phyloP scores from a whole-genome alignment of 805 yeast species.

The Starmerella tilneyi region DNA sequence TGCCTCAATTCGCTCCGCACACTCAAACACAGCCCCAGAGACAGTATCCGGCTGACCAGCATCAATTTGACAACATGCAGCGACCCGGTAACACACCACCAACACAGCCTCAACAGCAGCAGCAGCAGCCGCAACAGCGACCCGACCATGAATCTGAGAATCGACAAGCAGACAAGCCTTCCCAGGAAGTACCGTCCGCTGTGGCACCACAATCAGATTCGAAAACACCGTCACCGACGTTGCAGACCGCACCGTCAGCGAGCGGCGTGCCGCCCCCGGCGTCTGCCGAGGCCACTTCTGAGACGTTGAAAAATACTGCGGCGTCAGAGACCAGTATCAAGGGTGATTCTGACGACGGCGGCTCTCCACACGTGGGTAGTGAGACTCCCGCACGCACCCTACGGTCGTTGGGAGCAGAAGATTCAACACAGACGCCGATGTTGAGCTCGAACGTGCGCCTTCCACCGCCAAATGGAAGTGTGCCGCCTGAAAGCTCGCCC shows the following conservation, averaged over 20 bases:
- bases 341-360: not conserved
- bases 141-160: too few relatives aligned
- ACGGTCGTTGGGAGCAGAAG: not conserved
- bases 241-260: too few relatives aligned
- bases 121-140: not conserved
- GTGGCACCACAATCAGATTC: too few relatives aligned
- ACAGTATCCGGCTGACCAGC: not conserved
- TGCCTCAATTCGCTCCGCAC: constrained; percentile 7
- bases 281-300: too few relatives aligned
- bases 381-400: constrained; percentile 3
- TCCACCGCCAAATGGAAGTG: constrained; percentile 33
- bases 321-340: not conserved
- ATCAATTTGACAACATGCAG: not conserved
- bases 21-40: not conserved
- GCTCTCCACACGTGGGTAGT: not conserved
- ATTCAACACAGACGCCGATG: constrained; percentile 3
- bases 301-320: too few relatives aligned
- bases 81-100: not conserved
- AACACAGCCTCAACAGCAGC: not conserved
- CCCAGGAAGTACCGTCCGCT: too few relatives aligned
- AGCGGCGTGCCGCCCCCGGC: too few relatives aligned
- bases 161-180: too few relatives aligned
- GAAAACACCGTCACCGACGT: too few relatives aligned
- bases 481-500: constrained; percentile 58
- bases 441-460: constrained; percentile 22